Base-by-base conservation (phyloP, 441 rosid genomes). In the Jatropha multifida region DNA sequence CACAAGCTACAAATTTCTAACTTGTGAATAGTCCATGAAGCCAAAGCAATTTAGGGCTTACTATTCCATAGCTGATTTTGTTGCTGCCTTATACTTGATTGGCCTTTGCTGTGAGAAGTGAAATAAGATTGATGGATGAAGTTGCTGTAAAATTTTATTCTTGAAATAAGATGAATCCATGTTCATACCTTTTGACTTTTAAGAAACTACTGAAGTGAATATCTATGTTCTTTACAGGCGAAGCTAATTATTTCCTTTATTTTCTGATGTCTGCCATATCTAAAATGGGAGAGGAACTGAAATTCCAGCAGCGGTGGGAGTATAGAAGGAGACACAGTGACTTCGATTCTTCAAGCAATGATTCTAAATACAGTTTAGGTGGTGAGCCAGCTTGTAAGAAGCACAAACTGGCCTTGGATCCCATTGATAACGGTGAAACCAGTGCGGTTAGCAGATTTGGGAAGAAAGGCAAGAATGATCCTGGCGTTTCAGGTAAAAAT, bases 231-330 rank as follows among this genome's bases (percentile, higher is more conserved):
- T 77, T 42, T 78, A 23, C 72, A 55, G 26, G 32, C 44, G 2
- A 46, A 32, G 55, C 52, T 27, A 56, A 60, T 37, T 48, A 14
- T 55, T 38, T 37, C 61, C 62, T 74, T 13, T 69, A 73, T 66
- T 78, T 72, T 20, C 46, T 38, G 74, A 69, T 76, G 80, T 40
- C 80, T 27, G 68, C 70, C 44, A 71, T 48, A 68, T 62, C 71
- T 17, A 74, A 15, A 67, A 81, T 78, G 79, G 83, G 72, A 71
- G 82, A 77, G 60, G 85, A 88, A 60, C 65, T 80, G 68, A 78
- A 75, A 54, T 85, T 85, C 79, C 85, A 71, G 76, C 89, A 82
- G 73, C 83, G 87, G 20, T 88, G 90, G 93, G 88, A 80, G 60
- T 85, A 85, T 62, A 81, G 89, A 80, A 82, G 84, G 79, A 79